Evolutionary conservation across 2,329 filamentous ascomycete genomes (phyloP).

Genomic region (Colletotrichum musicola): DNA sequence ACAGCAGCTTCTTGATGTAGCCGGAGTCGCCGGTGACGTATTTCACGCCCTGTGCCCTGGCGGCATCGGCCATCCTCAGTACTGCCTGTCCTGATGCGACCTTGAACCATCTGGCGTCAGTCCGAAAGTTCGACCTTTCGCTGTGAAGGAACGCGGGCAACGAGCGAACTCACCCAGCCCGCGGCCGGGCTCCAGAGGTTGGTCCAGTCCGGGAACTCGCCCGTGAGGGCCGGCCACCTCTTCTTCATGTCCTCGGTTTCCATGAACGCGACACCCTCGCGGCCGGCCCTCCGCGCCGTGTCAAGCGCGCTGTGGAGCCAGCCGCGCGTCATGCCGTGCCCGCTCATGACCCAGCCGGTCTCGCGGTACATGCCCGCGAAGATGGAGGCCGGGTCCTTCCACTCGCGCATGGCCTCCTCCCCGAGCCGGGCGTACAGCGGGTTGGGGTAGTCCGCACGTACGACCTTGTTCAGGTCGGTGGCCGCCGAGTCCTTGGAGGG

Average conservation of each 20-base stretch:
- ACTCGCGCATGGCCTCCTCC: slow-evolving; percentile 46
- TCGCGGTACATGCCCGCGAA: slow-evolving; percentile 45
- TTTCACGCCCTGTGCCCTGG: slow-evolving; percentile 43
- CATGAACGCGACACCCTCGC: slow-evolving; percentile 45
- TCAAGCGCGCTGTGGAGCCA: slow-evolving; percentile 47
- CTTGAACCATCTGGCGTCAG: slow-evolving; percentile 17
- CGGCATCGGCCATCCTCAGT: slow-evolving; percentile 47
- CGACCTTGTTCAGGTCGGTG: slow-evolving; percentile 52
- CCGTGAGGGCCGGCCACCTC: slow-evolving; percentile 46
- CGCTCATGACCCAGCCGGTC: slow-evolving; percentile 46
- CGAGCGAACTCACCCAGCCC: slow-evolving; percentile 46
- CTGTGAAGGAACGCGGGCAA: background rate
- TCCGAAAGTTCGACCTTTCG: background rate
- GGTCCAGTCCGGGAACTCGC: slow-evolving; percentile 46
- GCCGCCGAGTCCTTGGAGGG: slow-evolving; percentile 44
- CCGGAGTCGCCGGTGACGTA: slow-evolving; percentile 46
- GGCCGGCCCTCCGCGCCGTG: slow-evolving; percentile 42
- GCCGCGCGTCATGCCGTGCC: slow-evolving; percentile 43
- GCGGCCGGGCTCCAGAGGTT: slow-evolving; percentile 45
- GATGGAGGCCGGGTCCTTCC: slow-evolving; percentile 45
- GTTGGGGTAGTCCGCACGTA: slow-evolving; percentile 51
- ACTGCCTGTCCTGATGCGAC: slow-evolving; percentile 45
- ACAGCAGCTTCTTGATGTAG: slow-evolving; percentile 42
- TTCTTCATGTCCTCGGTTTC: slow-evolving; percentile 43
- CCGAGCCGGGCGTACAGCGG: slow-evolving; percentile 46